Evolutionary conservation across 495 filamentous ascomycete genomes (phyloP), one percentile per base, ranked within the genome.

Genomic region (Penicillium canariense): DNA sequence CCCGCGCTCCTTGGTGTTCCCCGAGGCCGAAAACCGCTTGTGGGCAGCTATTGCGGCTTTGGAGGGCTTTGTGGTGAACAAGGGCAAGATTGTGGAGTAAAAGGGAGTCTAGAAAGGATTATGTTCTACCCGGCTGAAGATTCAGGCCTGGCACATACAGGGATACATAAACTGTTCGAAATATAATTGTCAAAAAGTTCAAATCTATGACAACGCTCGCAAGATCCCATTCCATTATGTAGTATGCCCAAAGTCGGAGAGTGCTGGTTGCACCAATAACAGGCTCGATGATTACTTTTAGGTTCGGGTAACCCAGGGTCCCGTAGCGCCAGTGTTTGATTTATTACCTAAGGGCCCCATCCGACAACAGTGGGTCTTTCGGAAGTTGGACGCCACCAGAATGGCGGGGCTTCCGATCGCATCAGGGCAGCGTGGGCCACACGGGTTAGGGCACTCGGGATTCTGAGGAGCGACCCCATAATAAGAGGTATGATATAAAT

Each of bases 11-110:
- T 72, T 98, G 46, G 94, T 97, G 17, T 98, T 96, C 73, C 82
- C 81, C 12, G 94, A 98, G 73, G 94, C 89, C 3, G 94, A 97
- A 73, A 98, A 98, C 59, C 83, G 94, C 55, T 62, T 97, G 18
- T 98, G 91, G 87, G 87, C 89, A 46, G 91, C 90, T 46, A 84
- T 96, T 56, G 87, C 90, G 54, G 88, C 82, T 3, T 66, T 98
- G 48, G 90, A 97, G 66, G 90, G 78, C 0, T 96, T 98, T 70
- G 89, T 97, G 10, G 86, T 96, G 2, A 95, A 96, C 56, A 88
- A 89, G 71, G 94, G 93, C 14, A 84, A 85, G 59, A 87, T 89
- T 56, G 57, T 61, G 51, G 68, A 75, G 59, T 79, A 69, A 5
- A 11, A 35, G 32, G 46, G 52, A 28, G 14, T 26, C 15, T 20